Percentiles rank a stretch among this genome's conserved stretches.
These are phyloP conservation scores for Aspergillus bridgeri DNA, from an alignment of 495 filamentous ascomycete species.

Conservation along the genomic window DNA sequence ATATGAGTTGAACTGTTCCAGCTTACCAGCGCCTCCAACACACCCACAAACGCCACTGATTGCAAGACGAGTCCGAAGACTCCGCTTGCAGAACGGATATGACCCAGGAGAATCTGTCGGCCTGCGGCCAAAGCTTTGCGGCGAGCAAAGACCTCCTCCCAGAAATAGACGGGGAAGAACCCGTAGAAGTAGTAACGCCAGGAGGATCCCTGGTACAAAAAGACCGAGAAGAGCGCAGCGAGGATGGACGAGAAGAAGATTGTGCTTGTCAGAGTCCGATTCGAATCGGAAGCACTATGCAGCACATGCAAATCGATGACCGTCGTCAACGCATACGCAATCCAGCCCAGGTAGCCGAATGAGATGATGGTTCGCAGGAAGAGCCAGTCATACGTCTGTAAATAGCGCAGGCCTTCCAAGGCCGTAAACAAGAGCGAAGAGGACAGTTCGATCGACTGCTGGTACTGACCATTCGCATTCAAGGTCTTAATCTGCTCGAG, in stretches of 20 bases:
- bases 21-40: conserved; percentile 81
- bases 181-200: conserved; percentile 89
- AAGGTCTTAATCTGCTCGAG: conserved; percentile 61
- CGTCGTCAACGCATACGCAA: conserved; percentile 88
- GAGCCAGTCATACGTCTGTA: conserved; percentile 98
- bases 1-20: neutral
- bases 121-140: conserved; percentile 67
- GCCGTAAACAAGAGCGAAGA: conserved; percentile 71
- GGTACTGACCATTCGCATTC: conserved; percentile 63
- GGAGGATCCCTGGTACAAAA: conserved; percentile 75
- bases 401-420: conserved; percentile 83
- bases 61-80: conserved; percentile 56
- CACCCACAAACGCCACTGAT: conserved; percentile 58
- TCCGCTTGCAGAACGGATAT: conserved; percentile 56
- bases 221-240: conserved; percentile 69
- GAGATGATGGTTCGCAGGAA: conserved; percentile 92
- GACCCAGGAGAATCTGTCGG: conserved; percentile 61
- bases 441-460: conserved; percentile 72
- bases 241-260: conserved; percentile 73
- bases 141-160: conserved; percentile 91
- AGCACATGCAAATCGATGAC: conserved; percentile 89
- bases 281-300: conserved; percentile 63
- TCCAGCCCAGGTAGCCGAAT: conserved; percentile 93
- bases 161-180: conserved; percentile 89
- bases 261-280: conserved; percentile 57